Percentiles rank a stretch among this genome's conserved stretches.
These are phyloP conservation scores for Ogataea kodamae DNA, from an alignment of 805 yeast species.

Conservation along the genomic window DNA sequence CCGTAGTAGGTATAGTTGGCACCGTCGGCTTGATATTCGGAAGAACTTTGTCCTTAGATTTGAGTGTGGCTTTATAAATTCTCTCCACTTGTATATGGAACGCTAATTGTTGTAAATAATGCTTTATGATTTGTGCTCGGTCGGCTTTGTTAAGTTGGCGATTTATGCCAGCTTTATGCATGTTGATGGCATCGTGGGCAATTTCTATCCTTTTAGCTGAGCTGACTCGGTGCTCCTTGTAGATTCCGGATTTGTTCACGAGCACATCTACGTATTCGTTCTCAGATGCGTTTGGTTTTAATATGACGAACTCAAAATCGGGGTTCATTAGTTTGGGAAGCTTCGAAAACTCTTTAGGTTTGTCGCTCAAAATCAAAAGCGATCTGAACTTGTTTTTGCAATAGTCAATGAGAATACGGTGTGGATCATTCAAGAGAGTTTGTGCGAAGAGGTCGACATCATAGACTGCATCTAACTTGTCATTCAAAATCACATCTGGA, in stretches of 20 bases:
- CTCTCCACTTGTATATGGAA: conserved; percentile 64
- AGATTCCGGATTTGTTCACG: conserved; percentile 46
- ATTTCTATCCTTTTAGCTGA: conserved; percentile 38
- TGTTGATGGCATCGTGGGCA: conserved; percentile 32
- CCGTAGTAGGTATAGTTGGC: conserved; percentile 8
- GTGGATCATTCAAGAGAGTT: conserved; percentile 49
- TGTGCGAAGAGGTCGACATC: conserved; percentile 43
- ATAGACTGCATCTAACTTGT: conserved; percentile 54
- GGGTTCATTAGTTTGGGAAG: conserved; percentile 28
- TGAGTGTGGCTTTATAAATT: conserved; percentile 49
- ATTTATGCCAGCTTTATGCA: conserved; percentile 14
- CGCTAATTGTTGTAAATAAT: conserved; percentile 51
- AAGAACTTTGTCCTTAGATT: conserved; percentile 19
- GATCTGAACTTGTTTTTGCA: conserved; percentile 63
- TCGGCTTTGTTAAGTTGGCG: conserved; percentile 35
- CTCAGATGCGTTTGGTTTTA: conserved; percentile 40
- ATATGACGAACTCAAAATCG: conserved; percentile 36
- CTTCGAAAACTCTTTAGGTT: conserved; percentile 39
- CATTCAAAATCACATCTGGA: conserved; percentile 23
- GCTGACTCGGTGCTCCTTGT: conserved; percentile 51
- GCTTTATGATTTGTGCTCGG: conserved; percentile 42
- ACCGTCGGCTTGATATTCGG: conserved; percentile 3
- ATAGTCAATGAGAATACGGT: conserved; percentile 65
- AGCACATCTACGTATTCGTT: conserved; percentile 44
- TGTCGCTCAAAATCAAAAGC: conserved; percentile 49